These are phyloP conservation scores for Plasmodium yoelii DNA, from an alignment of 169 alveolate species.

Conservation along the genomic window DNA sequence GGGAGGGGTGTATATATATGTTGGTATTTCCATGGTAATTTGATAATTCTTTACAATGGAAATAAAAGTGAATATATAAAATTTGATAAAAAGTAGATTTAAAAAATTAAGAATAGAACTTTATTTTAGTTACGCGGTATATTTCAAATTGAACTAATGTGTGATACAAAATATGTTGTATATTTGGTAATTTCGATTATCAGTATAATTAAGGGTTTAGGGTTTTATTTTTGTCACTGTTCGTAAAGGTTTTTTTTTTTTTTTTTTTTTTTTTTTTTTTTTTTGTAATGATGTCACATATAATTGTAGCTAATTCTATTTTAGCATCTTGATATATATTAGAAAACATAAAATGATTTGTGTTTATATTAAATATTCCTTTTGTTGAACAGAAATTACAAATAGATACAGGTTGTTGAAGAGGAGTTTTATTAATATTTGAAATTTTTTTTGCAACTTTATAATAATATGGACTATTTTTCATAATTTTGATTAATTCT, in stretches of 20 bases:
- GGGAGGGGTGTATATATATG: too few relatives aligned
- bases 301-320: conserved; percentile 3
- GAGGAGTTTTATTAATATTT: conserved; percentile 23
- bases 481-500: conserved; percentile 45
- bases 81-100: too few relatives aligned
- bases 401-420: conserved; percentile 61
- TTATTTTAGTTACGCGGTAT: too few relatives aligned
- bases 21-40: too few relatives aligned
- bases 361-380: conserved; percentile 55
- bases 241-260: not conserved
- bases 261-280: not conserved
- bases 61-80: too few relatives aligned
- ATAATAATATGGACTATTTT: conserved; percentile 58
- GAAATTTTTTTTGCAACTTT: conserved; percentile 54
- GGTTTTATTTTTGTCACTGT: too few relatives aligned
- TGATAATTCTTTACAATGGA: too few relatives aligned
- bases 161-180: not conserved
- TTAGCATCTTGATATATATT: conserved; percentile 4
- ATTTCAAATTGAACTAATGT: not conserved
- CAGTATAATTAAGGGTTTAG: not conserved
- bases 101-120: too few relatives aligned
- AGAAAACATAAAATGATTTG: conserved; percentile 21
- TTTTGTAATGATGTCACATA: not conserved
- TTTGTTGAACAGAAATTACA: conserved; percentile 49
- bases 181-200: too few relatives aligned